Conservation (phyloP, 2,329 filamentous ascomycete species). For the Colletotrichum sp. region DNA sequence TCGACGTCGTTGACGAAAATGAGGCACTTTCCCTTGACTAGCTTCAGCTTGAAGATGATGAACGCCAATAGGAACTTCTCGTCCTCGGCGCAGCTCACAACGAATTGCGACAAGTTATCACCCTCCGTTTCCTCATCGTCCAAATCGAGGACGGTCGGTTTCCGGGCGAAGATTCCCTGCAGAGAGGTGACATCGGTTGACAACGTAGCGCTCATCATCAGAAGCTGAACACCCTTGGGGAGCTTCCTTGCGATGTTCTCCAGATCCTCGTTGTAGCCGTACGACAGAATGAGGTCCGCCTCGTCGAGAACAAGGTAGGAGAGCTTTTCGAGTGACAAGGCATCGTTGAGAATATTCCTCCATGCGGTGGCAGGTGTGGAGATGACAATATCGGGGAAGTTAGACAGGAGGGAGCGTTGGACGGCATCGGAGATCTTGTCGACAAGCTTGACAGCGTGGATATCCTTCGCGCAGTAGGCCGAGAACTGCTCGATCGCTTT, state of each 20-base stretch:
- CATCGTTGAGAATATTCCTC: conserved; percentile 75
- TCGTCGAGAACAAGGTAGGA: conserved; percentile 89
- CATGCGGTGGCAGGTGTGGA: conserved; percentile 88
- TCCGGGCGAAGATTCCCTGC: conserved; percentile 83
- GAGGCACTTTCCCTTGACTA: conserved; percentile 89
- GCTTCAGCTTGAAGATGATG: conserved; percentile 91
- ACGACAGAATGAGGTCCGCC: conserved; percentile 90
- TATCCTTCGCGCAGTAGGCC: conserved; percentile 82
- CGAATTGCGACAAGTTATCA: conserved; percentile 82
- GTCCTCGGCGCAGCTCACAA: conserved; percentile 91
- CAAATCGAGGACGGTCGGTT: conserved; percentile 80
- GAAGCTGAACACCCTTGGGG: conserved; percentile 85
- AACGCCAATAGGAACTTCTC: conserved; percentile 95
- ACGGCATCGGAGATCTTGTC: conserved; percentile 91
- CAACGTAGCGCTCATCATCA: conserved; percentile 93
- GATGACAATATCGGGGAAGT: conserved; percentile 86
- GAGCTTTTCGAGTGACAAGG: conserved; percentile 73
- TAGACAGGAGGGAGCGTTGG: conserved; percentile 83
- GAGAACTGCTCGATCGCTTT: conserved; percentile 79
- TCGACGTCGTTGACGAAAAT: conserved; percentile 83
- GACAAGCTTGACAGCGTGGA: conserved; percentile 84
- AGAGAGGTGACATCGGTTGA: conserved; percentile 86
- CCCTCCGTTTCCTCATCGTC: conserved; percentile 82
- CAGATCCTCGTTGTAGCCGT: conserved; percentile 92
- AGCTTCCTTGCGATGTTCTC: conserved; percentile 78